Evolutionary conservation across 768 basidiomycete genomes (phyloP).

Genomic region (Neoboletus magnificus): DNA sequence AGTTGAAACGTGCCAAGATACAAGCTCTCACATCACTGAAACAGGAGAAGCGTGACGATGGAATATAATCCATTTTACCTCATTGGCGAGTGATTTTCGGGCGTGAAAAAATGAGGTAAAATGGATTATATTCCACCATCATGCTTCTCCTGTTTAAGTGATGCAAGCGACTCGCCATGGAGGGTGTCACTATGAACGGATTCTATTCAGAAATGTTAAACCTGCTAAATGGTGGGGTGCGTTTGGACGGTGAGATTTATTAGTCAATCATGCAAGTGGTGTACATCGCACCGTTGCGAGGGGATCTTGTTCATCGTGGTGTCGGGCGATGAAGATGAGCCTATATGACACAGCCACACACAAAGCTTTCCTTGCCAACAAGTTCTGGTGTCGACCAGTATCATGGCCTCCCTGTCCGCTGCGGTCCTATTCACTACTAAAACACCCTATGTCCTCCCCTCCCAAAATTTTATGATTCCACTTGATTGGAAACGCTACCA

Average conservation of each 20-base stretch:
- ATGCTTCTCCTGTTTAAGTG: too few species aligned
- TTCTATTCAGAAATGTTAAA: too few species aligned
- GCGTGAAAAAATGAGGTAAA: too few species aligned
- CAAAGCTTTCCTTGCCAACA: background rate
- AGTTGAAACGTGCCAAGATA: too few species aligned
- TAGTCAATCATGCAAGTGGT: background rate
- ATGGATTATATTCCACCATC: too few species aligned
- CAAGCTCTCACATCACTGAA: too few species aligned
- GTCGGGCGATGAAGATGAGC: background rate
- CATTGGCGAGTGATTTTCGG: too few species aligned
- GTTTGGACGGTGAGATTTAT: too few species aligned
- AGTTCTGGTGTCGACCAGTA: background rate
- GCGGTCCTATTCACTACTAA: constrained; percentile 21
- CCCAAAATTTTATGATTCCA: constrained; percentile 92
- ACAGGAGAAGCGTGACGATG: too few species aligned
- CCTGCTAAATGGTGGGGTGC: background rate
- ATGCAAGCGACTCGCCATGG: background rate
- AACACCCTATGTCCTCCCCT: constrained; percentile 33
- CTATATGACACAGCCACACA: background rate
- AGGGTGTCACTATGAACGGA: too few species aligned
- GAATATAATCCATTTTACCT: too few species aligned
- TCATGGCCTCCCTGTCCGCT: constrained; percentile 8
- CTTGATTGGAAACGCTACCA: constrained; percentile 91
- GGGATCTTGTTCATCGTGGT: background rate
- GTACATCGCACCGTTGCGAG: too few species aligned